These are phyloP conservation scores for Colletotrichum sp. DNA, from an alignment of 2,329 filamentous ascomycete genomes.

Conservation along the genomic window DNA sequence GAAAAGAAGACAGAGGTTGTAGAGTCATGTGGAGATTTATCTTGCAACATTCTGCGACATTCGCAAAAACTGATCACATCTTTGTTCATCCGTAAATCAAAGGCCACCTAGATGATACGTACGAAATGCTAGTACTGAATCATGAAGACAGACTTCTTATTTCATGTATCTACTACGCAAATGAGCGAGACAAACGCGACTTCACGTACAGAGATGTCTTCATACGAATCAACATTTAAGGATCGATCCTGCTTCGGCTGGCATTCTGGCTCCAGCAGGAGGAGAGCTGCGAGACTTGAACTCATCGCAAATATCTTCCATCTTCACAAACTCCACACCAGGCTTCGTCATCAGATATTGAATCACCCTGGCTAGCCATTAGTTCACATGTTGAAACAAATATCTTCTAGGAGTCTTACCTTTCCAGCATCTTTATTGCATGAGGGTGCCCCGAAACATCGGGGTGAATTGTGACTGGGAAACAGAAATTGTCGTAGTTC, in stretches of 20 bases:
- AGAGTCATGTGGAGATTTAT: background rate
- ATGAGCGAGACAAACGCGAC: background rate
- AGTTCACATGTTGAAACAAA: background rate
- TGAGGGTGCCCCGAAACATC: constrained; percentile 76
- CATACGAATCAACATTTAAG: background rate
- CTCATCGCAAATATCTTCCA: constrained; percentile 72
- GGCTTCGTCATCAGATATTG: constrained; percentile 69
- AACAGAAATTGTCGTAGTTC: constrained; percentile 78
- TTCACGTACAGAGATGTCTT: background rate
- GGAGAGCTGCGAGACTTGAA: constrained; percentile 71
- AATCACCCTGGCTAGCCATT: constrained; percentile 52
- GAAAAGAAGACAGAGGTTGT: background rate
- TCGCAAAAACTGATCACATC: no score
- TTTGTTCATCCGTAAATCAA: background rate
- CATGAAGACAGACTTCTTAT: background rate
- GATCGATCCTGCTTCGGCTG: constrained; percentile 38
- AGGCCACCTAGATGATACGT: background rate
- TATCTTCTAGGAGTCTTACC: background rate
- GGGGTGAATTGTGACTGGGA: constrained; percentile 79
- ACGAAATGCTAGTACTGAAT: background rate
- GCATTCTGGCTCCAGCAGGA: constrained; percentile 64
- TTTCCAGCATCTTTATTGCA: constrained; percentile 74
- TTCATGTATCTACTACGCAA: background rate
- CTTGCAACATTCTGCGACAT: background rate
- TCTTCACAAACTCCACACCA: constrained; percentile 70